Conservation (phyloP, 2,329 filamentous ascomycete species). For the Fusarium sp. region DNA sequence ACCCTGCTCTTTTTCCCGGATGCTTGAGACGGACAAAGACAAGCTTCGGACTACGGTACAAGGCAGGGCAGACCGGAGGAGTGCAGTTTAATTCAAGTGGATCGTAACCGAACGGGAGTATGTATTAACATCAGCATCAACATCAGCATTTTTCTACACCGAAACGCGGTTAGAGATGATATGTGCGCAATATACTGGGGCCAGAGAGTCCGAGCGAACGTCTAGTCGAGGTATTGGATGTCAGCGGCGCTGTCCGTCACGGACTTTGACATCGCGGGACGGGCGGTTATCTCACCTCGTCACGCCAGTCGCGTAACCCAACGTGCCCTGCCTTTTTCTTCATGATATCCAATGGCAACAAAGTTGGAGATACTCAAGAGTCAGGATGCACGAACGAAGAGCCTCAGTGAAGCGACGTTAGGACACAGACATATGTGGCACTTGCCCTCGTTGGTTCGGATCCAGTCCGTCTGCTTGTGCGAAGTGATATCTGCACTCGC, state of each 20-base stretch:
- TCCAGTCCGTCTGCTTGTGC: slow-evolving; percentile 8
- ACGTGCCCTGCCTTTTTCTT: not conserved
- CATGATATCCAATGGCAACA: slow-evolving; percentile 18
- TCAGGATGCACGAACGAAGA: slow-evolving; percentile 18
- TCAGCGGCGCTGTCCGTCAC: not conserved
- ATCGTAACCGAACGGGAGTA: not conserved
- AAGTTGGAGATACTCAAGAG: slow-evolving; percentile 16
- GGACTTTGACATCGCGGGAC: slow-evolving; percentile 3
- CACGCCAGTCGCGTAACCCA: slow-evolving; percentile 30
- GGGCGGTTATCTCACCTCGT: slow-evolving; percentile 29
- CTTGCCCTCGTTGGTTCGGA: slow-evolving; percentile 21
- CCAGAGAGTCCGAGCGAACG: not conserved
- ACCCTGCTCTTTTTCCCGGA: slow-evolving; percentile 23
- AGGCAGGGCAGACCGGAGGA: slow-evolving; percentile 14
- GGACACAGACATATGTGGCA: slow-evolving; percentile 1
- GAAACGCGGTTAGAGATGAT: slow-evolving; percentile 8
- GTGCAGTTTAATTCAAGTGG: slow-evolving; percentile 4
- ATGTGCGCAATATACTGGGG: not conserved
- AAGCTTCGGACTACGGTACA: slow-evolving; percentile 14
- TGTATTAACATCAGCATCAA: not conserved
- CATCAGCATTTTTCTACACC: slow-evolving; percentile 8
- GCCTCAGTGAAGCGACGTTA: slow-evolving; percentile 17
- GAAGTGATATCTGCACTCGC: slow-evolving; percentile 15
- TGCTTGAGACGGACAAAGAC: slow-evolving; percentile 12
- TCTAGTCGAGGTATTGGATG: not conserved